Evolutionary conservation across 352 stramenopile genomes (phyloP).

Genomic region (Phytopythium vexans): DNA sequence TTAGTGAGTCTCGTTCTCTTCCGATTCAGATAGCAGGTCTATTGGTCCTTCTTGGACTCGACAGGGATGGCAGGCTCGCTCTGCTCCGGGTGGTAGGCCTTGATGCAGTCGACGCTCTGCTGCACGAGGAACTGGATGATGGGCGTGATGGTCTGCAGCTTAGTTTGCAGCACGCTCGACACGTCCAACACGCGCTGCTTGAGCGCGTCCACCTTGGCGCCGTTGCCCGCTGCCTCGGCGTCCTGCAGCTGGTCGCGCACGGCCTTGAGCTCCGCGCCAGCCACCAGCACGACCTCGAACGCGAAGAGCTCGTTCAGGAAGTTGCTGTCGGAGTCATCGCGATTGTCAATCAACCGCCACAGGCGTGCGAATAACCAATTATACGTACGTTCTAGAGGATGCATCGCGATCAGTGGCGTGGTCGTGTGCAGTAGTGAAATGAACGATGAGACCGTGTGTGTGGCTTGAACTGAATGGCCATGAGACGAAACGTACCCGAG

Average conservation of each 20-base stretch:
- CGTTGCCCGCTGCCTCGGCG: slow-evolving; percentile 37
- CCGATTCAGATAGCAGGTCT: neutral
- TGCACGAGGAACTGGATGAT: slow-evolving; percentile 57
- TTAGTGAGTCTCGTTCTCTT: neutral
- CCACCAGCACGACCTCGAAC: slow-evolving; percentile 63
- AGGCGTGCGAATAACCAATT: too few relatives aligned
- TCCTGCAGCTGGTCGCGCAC: slow-evolving; percentile 49
- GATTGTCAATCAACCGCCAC: too few relatives aligned
- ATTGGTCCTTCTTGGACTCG: slow-evolving; percentile 54
- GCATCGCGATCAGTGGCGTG: neutral
- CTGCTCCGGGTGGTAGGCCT: slow-evolving; percentile 15
- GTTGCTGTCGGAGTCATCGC: slow-evolving; percentile 11
- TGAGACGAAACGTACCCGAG: slow-evolving; percentile 29
- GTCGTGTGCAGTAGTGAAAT: slow-evolving; percentile 15
- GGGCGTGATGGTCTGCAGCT: slow-evolving; percentile 51
- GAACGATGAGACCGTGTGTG: neutral
- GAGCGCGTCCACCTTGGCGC: slow-evolving; percentile 40
- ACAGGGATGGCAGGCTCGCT: neutral
- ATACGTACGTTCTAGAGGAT: neutral
- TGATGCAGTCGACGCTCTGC: slow-evolving; percentile 51
- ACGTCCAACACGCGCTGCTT: slow-evolving; percentile 54
- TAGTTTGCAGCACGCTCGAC: slow-evolving; percentile 48
- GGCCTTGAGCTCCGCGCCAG: slow-evolving; percentile 56
- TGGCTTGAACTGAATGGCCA: neutral
- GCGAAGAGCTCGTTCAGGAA: slow-evolving; percentile 66